Evolutionary conservation across 495 filamentous ascomycete genomes (phyloP).

Genomic region (Penicillium lividum): DNA sequence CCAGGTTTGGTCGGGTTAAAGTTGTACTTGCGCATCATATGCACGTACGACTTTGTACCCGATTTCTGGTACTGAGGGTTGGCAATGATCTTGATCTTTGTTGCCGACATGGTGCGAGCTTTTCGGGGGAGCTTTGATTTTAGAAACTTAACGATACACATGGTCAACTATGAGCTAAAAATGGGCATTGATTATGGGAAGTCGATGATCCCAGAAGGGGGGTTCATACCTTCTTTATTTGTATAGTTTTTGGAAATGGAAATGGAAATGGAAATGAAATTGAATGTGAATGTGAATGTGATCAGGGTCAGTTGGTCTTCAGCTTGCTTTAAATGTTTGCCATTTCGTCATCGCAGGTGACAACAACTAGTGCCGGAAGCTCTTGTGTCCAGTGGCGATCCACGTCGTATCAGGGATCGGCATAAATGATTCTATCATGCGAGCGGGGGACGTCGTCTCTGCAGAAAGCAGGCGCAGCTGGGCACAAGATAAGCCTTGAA

Average conservation of each 20-base stretch:
- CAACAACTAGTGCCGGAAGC: constrained; percentile 11
- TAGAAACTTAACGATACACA: constrained; percentile 21
- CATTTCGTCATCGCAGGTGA: constrained; percentile 27
- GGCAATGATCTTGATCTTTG: constrained; percentile 47
- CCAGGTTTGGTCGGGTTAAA: constrained; percentile 70
- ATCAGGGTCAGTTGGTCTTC: constrained; percentile 13
- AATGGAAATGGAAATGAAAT: background rate
- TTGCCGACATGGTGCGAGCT: constrained; percentile 33
- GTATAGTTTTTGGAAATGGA: background rate
- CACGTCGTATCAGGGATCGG: constrained; percentile 24
- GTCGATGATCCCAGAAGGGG: background rate
- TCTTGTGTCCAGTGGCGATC: constrained; percentile 15
- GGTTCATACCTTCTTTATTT: constrained; percentile 12
- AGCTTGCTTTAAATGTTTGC: background rate
- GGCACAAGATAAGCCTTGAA: constrained; percentile 22
- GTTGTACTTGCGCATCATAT: constrained; percentile 66
- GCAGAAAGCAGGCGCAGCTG: constrained; percentile 3
- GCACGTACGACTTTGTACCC: constrained; percentile 73
- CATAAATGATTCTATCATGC: constrained; percentile 17
- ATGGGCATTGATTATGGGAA: background rate
- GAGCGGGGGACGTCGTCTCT: constrained; percentile 8
- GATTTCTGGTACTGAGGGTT: constrained; percentile 66
- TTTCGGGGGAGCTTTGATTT: constrained; percentile 19
- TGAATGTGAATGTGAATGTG: constrained; percentile 2
- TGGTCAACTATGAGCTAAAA: background rate